Conservation (phyloP, 2,329 filamentous ascomycete species). For the Epichloe hybrida region DNA sequence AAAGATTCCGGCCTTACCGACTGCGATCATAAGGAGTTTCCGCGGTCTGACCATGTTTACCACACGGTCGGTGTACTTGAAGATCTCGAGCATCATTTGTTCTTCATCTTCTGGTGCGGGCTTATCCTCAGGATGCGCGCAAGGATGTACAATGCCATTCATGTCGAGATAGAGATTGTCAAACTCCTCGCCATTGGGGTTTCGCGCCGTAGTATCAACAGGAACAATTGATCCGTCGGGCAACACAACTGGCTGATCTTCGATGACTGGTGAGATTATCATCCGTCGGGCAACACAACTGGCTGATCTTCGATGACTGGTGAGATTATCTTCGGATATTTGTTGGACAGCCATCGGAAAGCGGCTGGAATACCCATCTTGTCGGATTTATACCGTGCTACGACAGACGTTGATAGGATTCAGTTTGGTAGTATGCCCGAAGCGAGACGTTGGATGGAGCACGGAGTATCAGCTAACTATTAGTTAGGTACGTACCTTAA, state of each 20-base stretch:
- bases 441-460: no score
- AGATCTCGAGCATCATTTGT: conserved; percentile 98
- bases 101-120: conserved; percentile 87
- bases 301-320: conserved; percentile 79
- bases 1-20: conserved; percentile 44
- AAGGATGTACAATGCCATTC: conserved; percentile 99
- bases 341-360: conserved; percentile 92
- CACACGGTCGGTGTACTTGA: conserved; percentile 96
- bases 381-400: background rate
- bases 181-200: conserved; percentile 95
- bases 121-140: conserved; percentile 89
- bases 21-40: conserved; percentile 93
- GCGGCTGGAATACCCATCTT: conserved; percentile 86
- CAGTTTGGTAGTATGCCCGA: no score
- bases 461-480: no score
- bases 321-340: conserved; percentile 95
- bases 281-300: conserved; percentile 65
- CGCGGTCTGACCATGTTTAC: conserved; percentile 97
- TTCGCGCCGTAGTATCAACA: conserved; percentile 69
- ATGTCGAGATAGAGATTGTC: conserved; percentile 98
- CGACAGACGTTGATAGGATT: background rate
- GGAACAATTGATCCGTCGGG: conserved; percentile 72
- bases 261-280: conserved; percentile 82
- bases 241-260: conserved; percentile 69
- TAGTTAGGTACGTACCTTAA: no score